Percentiles rank a stretch among this genome's conserved stretches.
Evolutionary conservation across 139 green algal species (phyloP).

Genomic region (Haematococcus lacustris): DNA sequence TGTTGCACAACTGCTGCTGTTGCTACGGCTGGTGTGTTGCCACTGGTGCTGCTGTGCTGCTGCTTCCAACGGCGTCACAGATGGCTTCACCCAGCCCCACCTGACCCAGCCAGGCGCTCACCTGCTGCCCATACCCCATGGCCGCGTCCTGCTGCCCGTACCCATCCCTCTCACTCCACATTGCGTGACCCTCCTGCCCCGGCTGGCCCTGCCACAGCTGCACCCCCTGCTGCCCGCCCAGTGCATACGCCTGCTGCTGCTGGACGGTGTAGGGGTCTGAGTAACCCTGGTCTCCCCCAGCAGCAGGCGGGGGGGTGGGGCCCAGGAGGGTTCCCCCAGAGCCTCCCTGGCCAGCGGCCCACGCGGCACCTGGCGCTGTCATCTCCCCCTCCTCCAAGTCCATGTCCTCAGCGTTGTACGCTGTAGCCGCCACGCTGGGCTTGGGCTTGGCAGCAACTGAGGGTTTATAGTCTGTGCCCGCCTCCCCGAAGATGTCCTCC

Average conservation of each 20-base stretch:
- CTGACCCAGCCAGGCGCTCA: not conserved
- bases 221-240: not conserved
- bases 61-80: no score
- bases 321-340: no score
- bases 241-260: slow-evolving; percentile 8
- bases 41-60: no score
- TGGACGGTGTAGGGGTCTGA: not conserved
- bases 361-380: no score
- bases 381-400: slow-evolving; percentile 45
- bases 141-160: slow-evolving; percentile 10
- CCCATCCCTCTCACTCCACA: not conserved
- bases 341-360: no score
- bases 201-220: no score
- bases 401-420: slow-evolving; percentile 31
- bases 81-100: not conserved
- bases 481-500: slow-evolving; percentile 93
- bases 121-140: slow-evolving; percentile 5
- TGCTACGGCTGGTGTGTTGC: no score
- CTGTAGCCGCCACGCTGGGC: slow-evolving; percentile 8
- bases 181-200: no score
- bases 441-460: slow-evolving; percentile 39
- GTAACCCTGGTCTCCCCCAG: slow-evolving; percentile 1
- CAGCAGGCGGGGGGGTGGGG: slow-evolving; percentile 6
- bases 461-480: slow-evolving; percentile 76
- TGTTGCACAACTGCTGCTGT: no score